These are phyloP conservation scores for Talaromyces borbonicus DNA, from an alignment of 495 filamentous ascomycete species.

Conservation along the genomic window DNA sequence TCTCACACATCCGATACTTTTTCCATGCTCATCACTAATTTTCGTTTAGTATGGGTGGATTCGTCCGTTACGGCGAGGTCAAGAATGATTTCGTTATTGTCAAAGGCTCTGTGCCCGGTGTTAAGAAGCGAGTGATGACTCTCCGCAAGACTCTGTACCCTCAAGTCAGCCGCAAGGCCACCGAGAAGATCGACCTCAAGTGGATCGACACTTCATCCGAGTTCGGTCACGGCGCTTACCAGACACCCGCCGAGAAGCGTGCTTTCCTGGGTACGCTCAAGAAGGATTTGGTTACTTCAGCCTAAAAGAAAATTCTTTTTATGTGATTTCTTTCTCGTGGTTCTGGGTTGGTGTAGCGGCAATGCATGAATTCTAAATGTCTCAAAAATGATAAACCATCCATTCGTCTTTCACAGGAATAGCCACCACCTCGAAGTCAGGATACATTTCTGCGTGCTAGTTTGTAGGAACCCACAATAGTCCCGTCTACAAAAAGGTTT, in stretches of 20 bases:
- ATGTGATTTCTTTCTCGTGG: conserved; percentile 32
- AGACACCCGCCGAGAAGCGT: conserved; percentile 97
- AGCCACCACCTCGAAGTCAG: too few relatives aligned
- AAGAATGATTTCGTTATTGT: conserved; percentile 99
- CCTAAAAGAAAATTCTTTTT: conserved; percentile 55
- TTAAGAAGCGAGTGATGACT: conserved; percentile 99
- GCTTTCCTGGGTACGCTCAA: conserved; percentile 95
- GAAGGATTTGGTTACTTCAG: conserved; percentile 78
- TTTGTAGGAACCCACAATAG: too few relatives aligned
- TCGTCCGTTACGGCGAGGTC: conserved; percentile 97
- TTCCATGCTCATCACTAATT: not conserved
- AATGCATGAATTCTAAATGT: conserved; percentile 7
- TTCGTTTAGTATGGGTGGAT: conserved; percentile 75
- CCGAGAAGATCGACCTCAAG: conserved; percentile 99
- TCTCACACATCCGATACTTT: not conserved
- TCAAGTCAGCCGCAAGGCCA: conserved; percentile 86
- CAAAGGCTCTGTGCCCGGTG: conserved; percentile 95
- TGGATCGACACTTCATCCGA: conserved; percentile 99
- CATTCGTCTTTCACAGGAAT: too few relatives aligned
- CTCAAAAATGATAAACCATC: conserved; percentile 9
- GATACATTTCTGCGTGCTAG: too few relatives aligned
- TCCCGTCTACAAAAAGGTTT: too few relatives aligned
- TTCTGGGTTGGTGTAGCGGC: conserved; percentile 9
- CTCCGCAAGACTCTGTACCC: conserved; percentile 98
- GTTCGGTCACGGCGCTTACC: conserved; percentile 99